A percentile compares a stretch with the other conserved stretches of the same genome.
phyloP scores from a whole-genome alignment of 192 early-diverging fungal genomes.

The Dispira simplex region DNA sequence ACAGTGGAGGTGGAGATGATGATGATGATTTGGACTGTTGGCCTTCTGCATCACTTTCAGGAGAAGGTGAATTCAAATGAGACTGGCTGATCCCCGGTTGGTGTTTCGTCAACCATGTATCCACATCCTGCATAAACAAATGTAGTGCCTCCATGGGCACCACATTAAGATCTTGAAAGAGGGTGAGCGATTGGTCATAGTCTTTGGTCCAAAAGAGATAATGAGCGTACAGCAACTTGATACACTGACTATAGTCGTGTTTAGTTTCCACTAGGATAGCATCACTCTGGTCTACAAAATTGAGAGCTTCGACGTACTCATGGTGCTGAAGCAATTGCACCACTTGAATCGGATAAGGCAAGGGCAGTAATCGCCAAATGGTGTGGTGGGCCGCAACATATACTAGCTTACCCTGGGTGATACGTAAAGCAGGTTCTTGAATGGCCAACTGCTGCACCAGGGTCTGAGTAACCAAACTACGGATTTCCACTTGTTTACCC shows the following conservation, averaged over 20 bases:
- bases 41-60: not conserved
- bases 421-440: slow-evolving; percentile 36
- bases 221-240: slow-evolving; percentile 47
- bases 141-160: slow-evolving; percentile 34
- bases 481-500: slow-evolving; percentile 59
- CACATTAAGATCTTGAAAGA: slow-evolving; percentile 49
- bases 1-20: not conserved
- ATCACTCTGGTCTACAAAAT: slow-evolving; percentile 58
- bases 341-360: slow-evolving; percentile 33
- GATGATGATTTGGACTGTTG: not conserved
- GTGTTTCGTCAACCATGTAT: not conserved
- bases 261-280: slow-evolving; percentile 52
- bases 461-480: slow-evolving; percentile 66
- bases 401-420: slow-evolving; percentile 56
- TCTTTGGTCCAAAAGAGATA: slow-evolving; percentile 46
- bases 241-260: slow-evolving; percentile 40
- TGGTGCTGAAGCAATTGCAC: slow-evolving; percentile 51
- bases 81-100: not conserved
- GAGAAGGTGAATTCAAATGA: not conserved
- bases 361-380: slow-evolving; percentile 56
- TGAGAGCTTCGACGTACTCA: slow-evolving; percentile 60
- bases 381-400: slow-evolving; percentile 48
- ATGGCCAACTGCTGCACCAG: slow-evolving; percentile 72
- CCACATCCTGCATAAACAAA: not conserved
- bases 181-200: slow-evolving; percentile 47